Evolutionary conservation across 768 basidiomycete genomes (phyloP), one percentile per base, ranked within the genome.

Genomic region (Pholiota microspora): DNA sequence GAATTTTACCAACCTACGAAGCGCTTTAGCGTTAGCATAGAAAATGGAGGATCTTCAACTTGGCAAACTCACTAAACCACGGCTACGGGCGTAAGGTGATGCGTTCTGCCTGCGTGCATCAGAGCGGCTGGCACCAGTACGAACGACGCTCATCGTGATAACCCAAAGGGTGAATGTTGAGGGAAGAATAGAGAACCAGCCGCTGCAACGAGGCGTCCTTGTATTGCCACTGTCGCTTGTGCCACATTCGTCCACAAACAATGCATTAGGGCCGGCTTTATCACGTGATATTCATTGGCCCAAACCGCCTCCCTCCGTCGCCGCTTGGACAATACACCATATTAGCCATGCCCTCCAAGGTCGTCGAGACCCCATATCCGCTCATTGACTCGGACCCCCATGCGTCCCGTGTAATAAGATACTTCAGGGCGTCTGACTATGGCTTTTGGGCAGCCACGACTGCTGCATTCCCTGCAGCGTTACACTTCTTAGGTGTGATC

Each of bases 321-420:
- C 36, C 18, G 35, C 32, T 45, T 24, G 23, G 16, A 40, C 38
- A n/a, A n/a, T n/a, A n/a, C n/a, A n/a, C 38, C 38, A 42, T 21
- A 24, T 49, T 54, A 50, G 73, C 69, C 57, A 81, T 82, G 80
- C 79, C 82, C 48, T 68, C 71, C 57, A 79, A 78, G 67, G 67
- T 75, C 55, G 69, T 77, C 51, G 67, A 74, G 64, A 84, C 88
- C 35, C 85, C 86, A 23, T 96, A 84, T 74, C 94, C 94, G 45
- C 86, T 96, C 71, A 90, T 98, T 73, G 96, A 98, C 72, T 77
- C 85, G 0, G 96, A 98, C 77, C 96, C 96, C 8, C 90, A 97
- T 76, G 85, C 86, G 12, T 75, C 75, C 28, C 84, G 96, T 28
- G 96, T 99, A 47, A 73, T 99, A 18, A 78, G 90, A 54, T 97